phyloP scores from a whole-genome alignment of 1,284 basidiomycete genomes.

The Schizophyllum amplum region DNA sequence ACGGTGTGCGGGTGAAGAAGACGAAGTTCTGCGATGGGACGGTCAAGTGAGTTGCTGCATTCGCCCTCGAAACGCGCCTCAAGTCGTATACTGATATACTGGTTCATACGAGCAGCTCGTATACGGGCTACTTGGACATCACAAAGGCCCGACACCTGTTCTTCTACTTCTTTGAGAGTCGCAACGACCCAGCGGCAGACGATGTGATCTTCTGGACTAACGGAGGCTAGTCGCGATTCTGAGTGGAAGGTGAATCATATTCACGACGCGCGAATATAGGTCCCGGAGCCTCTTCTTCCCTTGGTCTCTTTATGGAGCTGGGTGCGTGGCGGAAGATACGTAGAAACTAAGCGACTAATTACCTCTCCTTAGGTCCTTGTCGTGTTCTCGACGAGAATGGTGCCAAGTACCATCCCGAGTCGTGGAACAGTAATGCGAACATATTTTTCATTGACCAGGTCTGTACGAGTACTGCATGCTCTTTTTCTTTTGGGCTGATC shows the following conservation, averaged over 20 bases:
- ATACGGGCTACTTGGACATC: constrained; percentile 59
- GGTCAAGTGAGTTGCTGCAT: constrained; percentile 41
- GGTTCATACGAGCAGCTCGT: constrained; percentile 20
- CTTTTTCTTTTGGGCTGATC: neutral
- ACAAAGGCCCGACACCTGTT: constrained; percentile 62
- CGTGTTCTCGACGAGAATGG: constrained; percentile 34
- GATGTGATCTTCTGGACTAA: constrained; percentile 65
- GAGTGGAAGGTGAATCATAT: neutral
- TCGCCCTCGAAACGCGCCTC: too few relatives aligned
- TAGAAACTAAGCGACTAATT: neutral
- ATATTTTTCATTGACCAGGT: constrained; percentile 63
- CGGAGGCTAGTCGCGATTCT: constrained; percentile 32
- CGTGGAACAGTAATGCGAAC: constrained; percentile 66
- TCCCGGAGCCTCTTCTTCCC: constrained; percentile 46
- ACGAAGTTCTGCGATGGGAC: constrained; percentile 43
- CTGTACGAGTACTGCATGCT: neutral
- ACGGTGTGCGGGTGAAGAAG: constrained; percentile 48
- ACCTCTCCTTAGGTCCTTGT: constrained; percentile 34
- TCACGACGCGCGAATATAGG: constrained; percentile 21
- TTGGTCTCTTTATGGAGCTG: constrained; percentile 65
- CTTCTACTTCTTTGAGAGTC: constrained; percentile 84
- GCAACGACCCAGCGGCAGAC: constrained; percentile 56
- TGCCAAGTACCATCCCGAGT: constrained; percentile 45
- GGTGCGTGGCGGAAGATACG: constrained; percentile 21
- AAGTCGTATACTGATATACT: too few relatives aligned